Conservation (phyloP, 2,329 filamentous ascomycete genomes). For the Knoxdaviesia capensis region DNA sequence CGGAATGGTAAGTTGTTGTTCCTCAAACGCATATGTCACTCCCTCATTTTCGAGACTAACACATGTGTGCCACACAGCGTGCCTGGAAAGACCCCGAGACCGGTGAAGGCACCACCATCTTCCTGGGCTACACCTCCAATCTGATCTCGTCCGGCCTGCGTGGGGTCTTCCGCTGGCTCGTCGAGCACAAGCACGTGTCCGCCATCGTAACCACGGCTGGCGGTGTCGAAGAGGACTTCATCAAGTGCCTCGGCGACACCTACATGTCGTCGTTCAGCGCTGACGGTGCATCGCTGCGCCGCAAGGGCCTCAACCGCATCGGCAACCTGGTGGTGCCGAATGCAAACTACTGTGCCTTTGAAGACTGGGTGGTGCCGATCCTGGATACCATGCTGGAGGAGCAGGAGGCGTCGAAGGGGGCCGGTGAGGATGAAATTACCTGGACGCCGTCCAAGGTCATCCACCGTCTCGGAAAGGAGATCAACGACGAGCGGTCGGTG, state of each 20-base stretch:
- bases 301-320: conserved; percentile 82
- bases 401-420: conserved; percentile 60
- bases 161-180: conserved; percentile 79
- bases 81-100: conserved; percentile 67
- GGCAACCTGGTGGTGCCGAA: conserved; percentile 93
- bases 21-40: background rate
- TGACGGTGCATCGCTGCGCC: conserved; percentile 55
- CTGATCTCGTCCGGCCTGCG: conserved; percentile 89
- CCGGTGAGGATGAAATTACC: conserved; percentile 44
- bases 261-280: conserved; percentile 79
- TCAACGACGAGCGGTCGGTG: conserved; percentile 78
- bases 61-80: conserved; percentile 23
- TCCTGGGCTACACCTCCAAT: conserved; percentile 94
- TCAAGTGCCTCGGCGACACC: conserved; percentile 90
- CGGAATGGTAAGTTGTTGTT: conserved; percentile 50
- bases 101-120: conserved; percentile 69
- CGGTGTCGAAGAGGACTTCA: conserved; percentile 91
- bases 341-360: conserved; percentile 84
- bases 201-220: conserved; percentile 90
- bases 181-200: conserved; percentile 80
- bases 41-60: background rate
- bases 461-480: conserved; percentile 74
- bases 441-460: conserved; percentile 96
- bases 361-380: conserved; percentile 94
- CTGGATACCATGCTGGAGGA: conserved; percentile 87